Percentiles rank a stretch among this genome's conserved stretches.
These are phyloP conservation scores for Discostella stelligera DNA, from an alignment of 352 stramenopile genomes.

Conservation along the genomic window DNA sequence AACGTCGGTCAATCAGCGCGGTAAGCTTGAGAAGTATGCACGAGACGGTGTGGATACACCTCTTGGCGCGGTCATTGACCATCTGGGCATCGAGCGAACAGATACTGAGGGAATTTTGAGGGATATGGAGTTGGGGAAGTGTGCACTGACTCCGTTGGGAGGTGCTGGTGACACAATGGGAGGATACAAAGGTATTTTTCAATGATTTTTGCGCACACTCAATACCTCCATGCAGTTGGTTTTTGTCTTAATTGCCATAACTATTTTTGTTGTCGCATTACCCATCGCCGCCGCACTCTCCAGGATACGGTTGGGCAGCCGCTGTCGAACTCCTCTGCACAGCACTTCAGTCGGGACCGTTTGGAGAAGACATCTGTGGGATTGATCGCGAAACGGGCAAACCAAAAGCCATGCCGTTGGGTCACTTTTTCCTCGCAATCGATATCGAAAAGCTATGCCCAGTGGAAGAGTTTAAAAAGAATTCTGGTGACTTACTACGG, in stretches of 20 bases:
- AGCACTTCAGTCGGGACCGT: conserved; percentile 67
- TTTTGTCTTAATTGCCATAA: not conserved
- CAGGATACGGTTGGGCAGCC: conserved; percentile 66
- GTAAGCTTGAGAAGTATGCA: conserved; percentile 74
- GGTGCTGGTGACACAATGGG: conserved; percentile 69
- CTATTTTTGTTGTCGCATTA: not conserved
- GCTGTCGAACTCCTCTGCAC: conserved; percentile 71
- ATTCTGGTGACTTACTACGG: conserved; percentile 56
- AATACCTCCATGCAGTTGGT: not conserved
- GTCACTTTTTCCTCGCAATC: conserved; percentile 77
- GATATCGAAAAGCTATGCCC: conserved; percentile 67
- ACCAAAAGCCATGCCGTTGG: conserved; percentile 68
- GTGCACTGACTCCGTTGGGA: conserved; percentile 61
- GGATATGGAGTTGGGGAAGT: conserved; percentile 70
- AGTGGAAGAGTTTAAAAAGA: conserved; percentile 67
- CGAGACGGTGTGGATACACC: conserved; percentile 65
- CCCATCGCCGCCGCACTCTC: not conserved
- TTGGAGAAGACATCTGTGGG: conserved; percentile 67
- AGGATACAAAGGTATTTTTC: conserved; percentile 60
- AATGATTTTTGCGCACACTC: not conserved
- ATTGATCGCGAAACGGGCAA: conserved; percentile 65
- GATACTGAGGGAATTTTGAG: conserved; percentile 69
- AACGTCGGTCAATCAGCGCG: conserved; percentile 68
- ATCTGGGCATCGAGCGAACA: conserved; percentile 68
- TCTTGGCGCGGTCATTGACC: conserved; percentile 62